Percentiles rank a stretch among this genome's conserved stretches.
These are phyloP conservation scores for Pestalotiopsis sp. DNA, from an alignment of 2,329 filamentous ascomycete genomes.

Conservation along the genomic window DNA sequence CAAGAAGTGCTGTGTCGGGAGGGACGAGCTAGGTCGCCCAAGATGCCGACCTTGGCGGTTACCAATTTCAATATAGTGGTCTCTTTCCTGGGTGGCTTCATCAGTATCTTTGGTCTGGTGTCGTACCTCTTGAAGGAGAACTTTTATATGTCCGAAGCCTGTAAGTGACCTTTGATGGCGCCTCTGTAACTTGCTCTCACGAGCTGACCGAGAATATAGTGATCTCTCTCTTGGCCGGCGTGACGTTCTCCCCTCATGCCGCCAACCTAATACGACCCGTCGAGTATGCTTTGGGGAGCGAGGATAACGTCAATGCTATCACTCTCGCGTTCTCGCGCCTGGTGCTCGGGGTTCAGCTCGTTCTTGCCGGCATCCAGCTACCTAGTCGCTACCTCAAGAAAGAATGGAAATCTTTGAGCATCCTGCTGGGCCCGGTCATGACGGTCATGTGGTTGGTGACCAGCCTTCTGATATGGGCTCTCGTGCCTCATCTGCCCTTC, in stretches of 20 bases:
- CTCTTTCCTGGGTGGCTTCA: slow-evolving; percentile 81
- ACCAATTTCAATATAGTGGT: slow-evolving; percentile 86
- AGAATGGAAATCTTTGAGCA: slow-evolving; percentile 75
- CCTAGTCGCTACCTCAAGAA: slow-evolving; percentile 78
- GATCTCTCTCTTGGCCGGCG: slow-evolving; percentile 79
- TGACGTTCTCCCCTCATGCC: slow-evolving; percentile 77
- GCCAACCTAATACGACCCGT: slow-evolving; percentile 75
- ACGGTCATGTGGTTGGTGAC: slow-evolving; percentile 82
- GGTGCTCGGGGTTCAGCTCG: slow-evolving; percentile 87
- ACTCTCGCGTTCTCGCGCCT: slow-evolving; percentile 85
- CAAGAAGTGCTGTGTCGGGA: not conserved
- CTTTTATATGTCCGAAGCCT: slow-evolving; percentile 87
- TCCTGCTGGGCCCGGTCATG: slow-evolving; percentile 86
- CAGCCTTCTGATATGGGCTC: slow-evolving; percentile 75
- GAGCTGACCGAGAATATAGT: slow-evolving; percentile 51
- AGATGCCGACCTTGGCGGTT: slow-evolving; percentile 56
- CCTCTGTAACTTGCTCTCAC: not conserved
- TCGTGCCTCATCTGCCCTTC: slow-evolving; percentile 73
- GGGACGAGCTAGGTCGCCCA: slow-evolving; percentile 16
- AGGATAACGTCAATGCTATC: slow-evolving; percentile 66
- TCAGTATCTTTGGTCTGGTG: slow-evolving; percentile 87
- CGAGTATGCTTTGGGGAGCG: slow-evolving; percentile 67
- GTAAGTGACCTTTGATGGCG: slow-evolving; percentile 52
- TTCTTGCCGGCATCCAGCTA: slow-evolving; percentile 85
- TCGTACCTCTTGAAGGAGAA: slow-evolving; percentile 89